Evolutionary conservation across 1,284 basidiomycete genomes (phyloP), one percentile per base, ranked within the genome.

Genomic region (Tremellales sp.): DNA sequence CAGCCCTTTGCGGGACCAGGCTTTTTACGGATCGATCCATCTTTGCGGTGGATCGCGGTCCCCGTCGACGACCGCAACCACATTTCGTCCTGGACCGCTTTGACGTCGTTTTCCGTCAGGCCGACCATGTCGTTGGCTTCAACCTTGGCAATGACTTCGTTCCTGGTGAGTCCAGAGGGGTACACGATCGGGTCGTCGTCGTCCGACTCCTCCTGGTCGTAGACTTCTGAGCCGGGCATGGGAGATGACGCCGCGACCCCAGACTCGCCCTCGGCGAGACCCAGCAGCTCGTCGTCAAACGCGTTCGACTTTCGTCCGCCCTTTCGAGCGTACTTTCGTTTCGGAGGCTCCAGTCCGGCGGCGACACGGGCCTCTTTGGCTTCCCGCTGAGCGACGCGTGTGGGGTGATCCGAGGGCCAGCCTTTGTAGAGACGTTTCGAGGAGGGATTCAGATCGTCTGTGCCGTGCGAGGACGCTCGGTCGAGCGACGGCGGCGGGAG

Each of bases 1-100:
- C 67, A 69, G 6, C 71, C 71, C 46, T 73, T 73, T 3, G 68
- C 63, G 0, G 70, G 71, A 14, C 71, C 70, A 19, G 71, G 70
- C 49, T 73, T 73, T 52, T 64, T 64, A 33, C 71, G 58, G 19
- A 67, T 51, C 26, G 65, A 65, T 18, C 71, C 71, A 49, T 73
- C 71, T 52, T 73, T 73, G 44, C 66, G 63, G 16, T 38, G 33
- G 3, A 60, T 51, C 3, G 52, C 60, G n/a, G 40, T 34, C 3
- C 58, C 57, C 5, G 54, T 57, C 45, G 65, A 68, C 50, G 63
- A 50, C 32, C 56, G 36, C 28, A 62, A 43, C 68, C 68, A 70
- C 59, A 68, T 68, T 45, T 70, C 66, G 47, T 70, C 68, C 46
- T 70, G 65, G 9, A 68, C 68, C 21, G 63, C 60, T 49, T 69